These are phyloP conservation scores for Dittrichia graveolens DNA, from an alignment of 129 eudicot species.

Conservation along the genomic window DNA sequence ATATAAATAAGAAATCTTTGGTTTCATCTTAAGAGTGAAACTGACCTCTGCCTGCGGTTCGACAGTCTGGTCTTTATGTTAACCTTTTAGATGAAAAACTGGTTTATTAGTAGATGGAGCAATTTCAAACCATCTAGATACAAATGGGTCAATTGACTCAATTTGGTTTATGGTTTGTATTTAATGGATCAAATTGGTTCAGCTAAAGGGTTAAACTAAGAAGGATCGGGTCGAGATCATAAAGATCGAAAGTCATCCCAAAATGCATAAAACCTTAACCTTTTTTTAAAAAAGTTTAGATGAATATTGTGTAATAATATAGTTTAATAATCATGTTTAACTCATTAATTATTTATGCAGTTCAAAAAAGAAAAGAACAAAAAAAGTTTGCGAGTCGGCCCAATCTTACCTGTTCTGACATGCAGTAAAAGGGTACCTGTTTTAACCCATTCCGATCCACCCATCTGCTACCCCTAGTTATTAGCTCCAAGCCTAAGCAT, in stretches of 20 bases:
- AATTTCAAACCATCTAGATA: not conserved
- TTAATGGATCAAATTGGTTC: not conserved
- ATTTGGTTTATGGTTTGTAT: not conserved
- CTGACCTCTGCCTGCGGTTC: not conserved
- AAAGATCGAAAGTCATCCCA: not conserved
- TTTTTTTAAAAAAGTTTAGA: not conserved
- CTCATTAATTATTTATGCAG: not conserved
- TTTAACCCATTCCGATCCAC: not conserved
- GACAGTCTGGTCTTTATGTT: not conserved
- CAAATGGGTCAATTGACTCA: not conserved
- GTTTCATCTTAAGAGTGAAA: slow-evolving; percentile 4
- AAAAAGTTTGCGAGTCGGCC: not conserved
- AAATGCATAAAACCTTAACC: not conserved
- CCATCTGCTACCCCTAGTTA: not conserved
- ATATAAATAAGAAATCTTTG: not conserved
- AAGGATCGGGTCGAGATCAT: not conserved
- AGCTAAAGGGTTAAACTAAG: not conserved
- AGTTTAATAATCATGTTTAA: not conserved
- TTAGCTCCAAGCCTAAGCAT: slow-evolving; percentile 12
- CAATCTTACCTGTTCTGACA: not conserved
- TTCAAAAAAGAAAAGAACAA: not conserved
- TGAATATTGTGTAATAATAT: not conserved
- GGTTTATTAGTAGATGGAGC: not conserved
- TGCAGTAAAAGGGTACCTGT: not conserved
- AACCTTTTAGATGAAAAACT: not conserved